Percentiles rank a stretch among this genome's conserved stretches.
These are phyloP conservation scores for Cryphonectria radicalis DNA, from an alignment of 2,329 filamentous ascomycete genomes.

Conservation along the genomic window DNA sequence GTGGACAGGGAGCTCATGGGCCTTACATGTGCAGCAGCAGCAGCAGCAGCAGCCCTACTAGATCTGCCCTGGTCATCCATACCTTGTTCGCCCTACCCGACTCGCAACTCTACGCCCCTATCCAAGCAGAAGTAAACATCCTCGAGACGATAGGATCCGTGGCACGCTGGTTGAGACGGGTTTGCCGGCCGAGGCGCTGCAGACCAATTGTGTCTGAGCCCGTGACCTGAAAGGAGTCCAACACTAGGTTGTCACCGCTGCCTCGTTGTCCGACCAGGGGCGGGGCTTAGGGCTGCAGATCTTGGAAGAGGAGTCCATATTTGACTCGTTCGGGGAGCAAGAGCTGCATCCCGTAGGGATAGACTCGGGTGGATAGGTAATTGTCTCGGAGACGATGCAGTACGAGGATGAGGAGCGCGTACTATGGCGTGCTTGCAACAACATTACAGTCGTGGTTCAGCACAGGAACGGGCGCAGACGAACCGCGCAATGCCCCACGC, in stretches of 20 bases:
- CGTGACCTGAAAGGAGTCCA: slow-evolving; percentile 83
- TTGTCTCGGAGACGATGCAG: slow-evolving; percentile 84
- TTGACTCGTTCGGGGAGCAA: slow-evolving; percentile 67
- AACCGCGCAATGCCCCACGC: slow-evolving; percentile 83
- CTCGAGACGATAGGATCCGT: slow-evolving; percentile 88
- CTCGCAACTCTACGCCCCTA: slow-evolving; percentile 83
- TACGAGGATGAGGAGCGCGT: slow-evolving; percentile 77
- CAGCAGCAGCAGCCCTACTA: slow-evolving; percentile 73
- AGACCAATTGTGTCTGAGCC: slow-evolving; percentile 67
- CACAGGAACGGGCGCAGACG: slow-evolving; percentile 74
- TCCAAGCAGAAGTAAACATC: slow-evolving; percentile 82
- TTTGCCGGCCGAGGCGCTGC: slow-evolving; percentile 76
- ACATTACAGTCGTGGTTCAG: slow-evolving; percentile 83
- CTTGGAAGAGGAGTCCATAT: slow-evolving; percentile 69
- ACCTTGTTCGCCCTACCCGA: slow-evolving; percentile 80
- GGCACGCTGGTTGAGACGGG: slow-evolving; percentile 80
- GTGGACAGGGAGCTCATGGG: slow-evolving; percentile 79
- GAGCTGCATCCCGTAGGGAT: slow-evolving; percentile 67
- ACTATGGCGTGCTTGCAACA: slow-evolving; percentile 83
- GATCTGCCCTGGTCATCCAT: slow-evolving; percentile 86
- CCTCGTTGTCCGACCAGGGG: slow-evolving; percentile 64
- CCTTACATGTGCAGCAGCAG: slow-evolving; percentile 53
- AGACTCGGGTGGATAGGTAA: slow-evolving; percentile 66
- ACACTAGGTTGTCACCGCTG: slow-evolving; percentile 74
- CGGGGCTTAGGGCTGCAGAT: slow-evolving; percentile 75